Percentiles rank a stretch among this genome's conserved stretches.
These are phyloP conservation scores for Globisporangium radiosum DNA, from an alignment of 352 stramenopile genomes.

Conservation along the genomic window DNA sequence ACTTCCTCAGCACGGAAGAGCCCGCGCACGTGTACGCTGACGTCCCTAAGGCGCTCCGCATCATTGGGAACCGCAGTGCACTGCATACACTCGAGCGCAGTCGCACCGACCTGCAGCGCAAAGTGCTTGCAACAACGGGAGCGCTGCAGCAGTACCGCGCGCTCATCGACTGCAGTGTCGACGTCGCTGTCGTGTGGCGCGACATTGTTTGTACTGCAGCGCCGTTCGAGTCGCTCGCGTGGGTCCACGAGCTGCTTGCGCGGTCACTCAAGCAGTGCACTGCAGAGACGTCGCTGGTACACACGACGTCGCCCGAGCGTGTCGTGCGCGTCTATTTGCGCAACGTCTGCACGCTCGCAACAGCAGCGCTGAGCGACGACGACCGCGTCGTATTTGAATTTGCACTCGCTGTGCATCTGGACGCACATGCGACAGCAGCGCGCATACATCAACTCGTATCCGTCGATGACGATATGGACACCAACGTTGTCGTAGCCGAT, in stretches of 20 bases:
- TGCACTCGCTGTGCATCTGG: constrained; percentile 28
- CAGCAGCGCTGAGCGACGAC: constrained; percentile 25
- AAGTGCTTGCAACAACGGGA: constrained; percentile 23
- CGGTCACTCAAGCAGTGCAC: constrained; percentile 3
- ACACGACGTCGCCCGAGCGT: constrained; percentile 13
- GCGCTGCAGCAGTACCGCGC: constrained; percentile 17
- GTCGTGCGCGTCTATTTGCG: constrained; percentile 13
- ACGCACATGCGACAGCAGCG: constrained; percentile 9
- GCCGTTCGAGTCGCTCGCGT: neutral
- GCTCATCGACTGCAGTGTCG: constrained; percentile 25
- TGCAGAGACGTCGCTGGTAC: constrained; percentile 1
- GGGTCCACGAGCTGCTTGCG: neutral
- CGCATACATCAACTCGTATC: neutral
- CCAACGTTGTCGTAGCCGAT: too few relatives aligned
- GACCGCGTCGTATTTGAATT: constrained; percentile 30
- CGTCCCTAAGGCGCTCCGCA: constrained; percentile 39
- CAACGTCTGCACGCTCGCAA: constrained; percentile 10
- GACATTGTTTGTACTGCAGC: constrained; percentile 18
- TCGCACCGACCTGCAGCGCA: constrained; percentile 28
- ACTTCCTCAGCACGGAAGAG: constrained; percentile 44
- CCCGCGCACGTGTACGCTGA: constrained; percentile 35
- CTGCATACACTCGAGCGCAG: constrained; percentile 36
- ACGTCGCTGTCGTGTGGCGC: constrained; percentile 27
- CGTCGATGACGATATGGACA: too few relatives aligned
- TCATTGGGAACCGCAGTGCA: constrained; percentile 53